These are phyloP conservation scores for Brasilioporus rufonigricans DNA, from an alignment of 768 basidiomycete species.

Conservation along the genomic window DNA sequence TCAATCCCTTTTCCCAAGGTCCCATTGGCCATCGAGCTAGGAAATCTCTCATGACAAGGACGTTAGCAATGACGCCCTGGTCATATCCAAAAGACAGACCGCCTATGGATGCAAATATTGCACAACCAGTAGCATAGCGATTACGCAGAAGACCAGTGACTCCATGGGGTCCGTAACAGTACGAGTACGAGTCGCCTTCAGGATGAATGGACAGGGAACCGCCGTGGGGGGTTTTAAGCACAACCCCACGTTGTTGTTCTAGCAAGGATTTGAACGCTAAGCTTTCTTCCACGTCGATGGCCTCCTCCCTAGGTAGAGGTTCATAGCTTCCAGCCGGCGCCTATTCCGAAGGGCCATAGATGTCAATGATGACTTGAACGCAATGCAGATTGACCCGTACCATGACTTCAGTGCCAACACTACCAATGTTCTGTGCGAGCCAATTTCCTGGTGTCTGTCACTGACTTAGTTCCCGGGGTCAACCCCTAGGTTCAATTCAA, in stretches of 20 bases:
- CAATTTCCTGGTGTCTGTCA: not conserved
- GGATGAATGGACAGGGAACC: slow-evolving; percentile 25
- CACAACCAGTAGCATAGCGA: slow-evolving; percentile 63
- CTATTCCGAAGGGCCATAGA: not conserved
- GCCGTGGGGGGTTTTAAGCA: slow-evolving; percentile 25
- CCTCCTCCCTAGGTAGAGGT: slow-evolving; percentile 13
- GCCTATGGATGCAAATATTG: slow-evolving; percentile 73
- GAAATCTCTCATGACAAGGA: slow-evolving; percentile 81
- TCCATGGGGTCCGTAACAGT: slow-evolving; percentile 73
- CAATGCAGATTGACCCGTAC: slow-evolving; percentile 2
- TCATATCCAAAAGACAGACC: slow-evolving; percentile 82
- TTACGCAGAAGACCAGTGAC: slow-evolving; percentile 63
- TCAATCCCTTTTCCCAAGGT: slow-evolving; percentile 69
- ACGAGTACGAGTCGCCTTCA: slow-evolving; percentile 46
- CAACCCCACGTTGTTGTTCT: slow-evolving; percentile 14
- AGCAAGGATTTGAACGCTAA: slow-evolving; percentile 18
- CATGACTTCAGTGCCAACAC: slow-evolving; percentile 4
- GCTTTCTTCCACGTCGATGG: slow-evolving; percentile 8
- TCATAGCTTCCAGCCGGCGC: slow-evolving; percentile 12
- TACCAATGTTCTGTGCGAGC: not conserved
- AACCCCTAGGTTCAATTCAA: too few relatives aligned
- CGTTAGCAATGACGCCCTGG: slow-evolving; percentile 84
- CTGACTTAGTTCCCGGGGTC: not conserved
- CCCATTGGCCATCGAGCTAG: slow-evolving; percentile 64
- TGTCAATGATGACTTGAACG: not conserved